Evolutionary conservation across 225 moss, liverwort and hornwort species (phyloP), one percentile per base, ranked within the genome.

Genomic region (Sphagnum tenellum): DNA sequence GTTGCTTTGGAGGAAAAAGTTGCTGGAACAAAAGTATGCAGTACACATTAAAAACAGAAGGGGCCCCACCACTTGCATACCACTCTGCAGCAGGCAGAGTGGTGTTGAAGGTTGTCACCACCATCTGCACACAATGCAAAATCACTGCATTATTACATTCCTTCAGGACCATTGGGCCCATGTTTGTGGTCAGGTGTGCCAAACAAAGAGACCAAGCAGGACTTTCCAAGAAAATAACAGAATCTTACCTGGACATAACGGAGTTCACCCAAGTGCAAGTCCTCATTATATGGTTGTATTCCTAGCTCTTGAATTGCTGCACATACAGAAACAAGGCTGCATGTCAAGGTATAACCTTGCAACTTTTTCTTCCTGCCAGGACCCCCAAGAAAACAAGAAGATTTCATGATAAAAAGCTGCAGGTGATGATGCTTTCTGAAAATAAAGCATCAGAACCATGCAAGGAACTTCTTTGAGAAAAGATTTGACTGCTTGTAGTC

Each of bases 41-140:
- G 29, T 49, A 8, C 53, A 47, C 8, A 11, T 29, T 29, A 0
- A 12, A 12, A 46, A 49, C 4, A 48, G 63, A 64, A 4, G 57
- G 55, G 64, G 55, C 29, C 62, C 49, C 67, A 92, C 92, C 96
- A 68, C 73, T 70, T 49, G 81, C 79, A 75, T 98, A 92, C 52
- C 96, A 85, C 50, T 83, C 85, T 56, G 75, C 75, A 70, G 83
- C 80, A 70, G 92, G 90, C 50, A 98, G 44, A 51, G 92, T 90
- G 56, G 96, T 90, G 73, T 90, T 90, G 69, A 89, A 84, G 47
- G 92, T 92, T 62, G 92, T 83, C 50, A 96, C 88, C 56, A 90
- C 89, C 89, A 88, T 77, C 89, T 95, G 79, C 65, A 61, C 45
- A 71, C 53, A 47, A 29, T 52, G 13, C 44, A 53, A 66, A 6